phyloP scores from a whole-genome alignment of 495 filamentous ascomycete species.

The Xylaria sp. region DNA sequence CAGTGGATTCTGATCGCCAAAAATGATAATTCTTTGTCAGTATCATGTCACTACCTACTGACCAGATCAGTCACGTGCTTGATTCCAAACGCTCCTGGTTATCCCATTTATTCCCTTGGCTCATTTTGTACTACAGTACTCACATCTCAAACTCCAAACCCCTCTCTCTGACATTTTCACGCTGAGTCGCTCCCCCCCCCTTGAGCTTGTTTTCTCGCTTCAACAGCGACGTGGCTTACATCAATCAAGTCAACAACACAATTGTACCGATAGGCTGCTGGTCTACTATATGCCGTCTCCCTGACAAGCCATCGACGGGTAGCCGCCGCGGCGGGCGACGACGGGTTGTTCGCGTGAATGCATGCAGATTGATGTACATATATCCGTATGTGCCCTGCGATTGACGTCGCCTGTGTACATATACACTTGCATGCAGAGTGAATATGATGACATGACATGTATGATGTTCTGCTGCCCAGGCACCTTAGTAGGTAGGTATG shows the following conservation, averaged over 20 bases:
- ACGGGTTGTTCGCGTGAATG: conserved; percentile 21
- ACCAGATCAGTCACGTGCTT: conserved; percentile 16
- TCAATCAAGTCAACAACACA: conserved; percentile 9
- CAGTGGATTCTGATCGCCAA: not conserved
- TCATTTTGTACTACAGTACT: not conserved
- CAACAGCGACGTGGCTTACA: not conserved
- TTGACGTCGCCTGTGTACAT: conserved; percentile 20
- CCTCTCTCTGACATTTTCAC: conserved; percentile 14
- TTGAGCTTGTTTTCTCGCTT: not conserved
- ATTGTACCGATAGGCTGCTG: conserved; percentile 13
- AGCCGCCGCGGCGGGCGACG: conserved; percentile 15
- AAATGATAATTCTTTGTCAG: not conserved
- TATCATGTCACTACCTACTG: not conserved
- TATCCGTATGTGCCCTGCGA: not conserved
- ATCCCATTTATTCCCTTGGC: not conserved
- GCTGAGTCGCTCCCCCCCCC: not conserved
- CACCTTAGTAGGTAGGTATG: too few relatives aligned
- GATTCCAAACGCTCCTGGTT: not conserved
- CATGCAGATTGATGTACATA: conserved; percentile 21
- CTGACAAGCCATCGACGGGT: conserved; percentile 1
- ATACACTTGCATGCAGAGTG: conserved; percentile 19
- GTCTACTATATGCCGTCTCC: conserved; percentile 13
- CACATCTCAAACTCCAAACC: not conserved
- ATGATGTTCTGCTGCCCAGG: not conserved
- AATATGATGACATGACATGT: conserved; percentile 20